A percentile compares a stretch with the other conserved stretches of the same genome.
Conservation (phyloP, 2,329 filamentous ascomycete genomes). For the Diaporthe citriasiana region DNA sequence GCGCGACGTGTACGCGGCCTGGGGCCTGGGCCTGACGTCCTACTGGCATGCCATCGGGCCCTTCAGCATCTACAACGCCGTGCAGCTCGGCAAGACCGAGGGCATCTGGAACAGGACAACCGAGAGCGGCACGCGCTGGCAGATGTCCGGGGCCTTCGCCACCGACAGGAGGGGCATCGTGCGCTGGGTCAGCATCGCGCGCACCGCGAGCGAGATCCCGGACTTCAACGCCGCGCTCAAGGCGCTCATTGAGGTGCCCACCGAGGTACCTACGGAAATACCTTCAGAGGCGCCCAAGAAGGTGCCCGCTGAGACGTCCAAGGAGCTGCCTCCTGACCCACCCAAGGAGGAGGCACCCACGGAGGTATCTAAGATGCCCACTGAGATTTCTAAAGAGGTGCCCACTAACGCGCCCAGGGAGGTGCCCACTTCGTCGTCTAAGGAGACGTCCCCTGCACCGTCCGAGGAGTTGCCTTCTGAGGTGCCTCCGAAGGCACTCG, state of each 20-base stretch:
- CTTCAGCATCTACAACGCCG: constrained; percentile 68
- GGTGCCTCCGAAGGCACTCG: background rate
- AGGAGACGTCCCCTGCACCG: too few species aligned
- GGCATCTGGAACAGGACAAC: constrained; percentile 76
- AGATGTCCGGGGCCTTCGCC: constrained; percentile 76
- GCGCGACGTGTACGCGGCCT: constrained; percentile 72
- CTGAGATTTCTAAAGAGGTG: background rate
- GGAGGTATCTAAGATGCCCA: background rate
- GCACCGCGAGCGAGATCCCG: constrained; percentile 66
- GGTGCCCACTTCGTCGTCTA: background rate
- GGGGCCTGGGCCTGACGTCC: constrained; percentile 74
- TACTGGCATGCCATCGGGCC: constrained; percentile 76
- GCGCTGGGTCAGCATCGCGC: constrained; percentile 64
- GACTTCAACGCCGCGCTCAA: constrained; percentile 64
- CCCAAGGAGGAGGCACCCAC: background rate
- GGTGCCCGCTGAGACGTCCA: background rate
- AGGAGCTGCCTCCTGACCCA: background rate
- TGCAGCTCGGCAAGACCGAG: constrained; percentile 71
- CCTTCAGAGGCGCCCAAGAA: background rate
- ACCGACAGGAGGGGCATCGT: constrained; percentile 67
- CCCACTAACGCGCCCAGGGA: background rate
- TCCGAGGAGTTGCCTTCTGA: background rate
- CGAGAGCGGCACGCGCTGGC: constrained; percentile 78
- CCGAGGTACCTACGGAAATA: background rate
- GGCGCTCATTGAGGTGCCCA: constrained; percentile 42